These are phyloP conservation scores for Gossypium davidsonii DNA, from an alignment of 441 rosid species.

Conservation along the genomic window DNA sequence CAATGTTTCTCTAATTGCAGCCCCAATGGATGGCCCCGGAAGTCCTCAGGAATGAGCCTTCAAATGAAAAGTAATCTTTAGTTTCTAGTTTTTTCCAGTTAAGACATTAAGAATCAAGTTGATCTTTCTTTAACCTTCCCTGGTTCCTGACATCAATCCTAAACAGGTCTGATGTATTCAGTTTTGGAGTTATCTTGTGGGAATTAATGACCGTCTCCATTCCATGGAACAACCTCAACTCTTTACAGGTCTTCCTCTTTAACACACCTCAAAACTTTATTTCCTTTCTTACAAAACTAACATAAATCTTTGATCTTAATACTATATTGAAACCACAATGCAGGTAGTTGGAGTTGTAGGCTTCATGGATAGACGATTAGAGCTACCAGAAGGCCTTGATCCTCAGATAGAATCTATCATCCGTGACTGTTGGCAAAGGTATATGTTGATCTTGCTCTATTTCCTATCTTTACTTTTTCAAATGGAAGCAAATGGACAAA, in stretches of 20 bases:
- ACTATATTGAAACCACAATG: not conserved
- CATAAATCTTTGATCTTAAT: not conserved
- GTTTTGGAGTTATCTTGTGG: conserved; percentile 78
- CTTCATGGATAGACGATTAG: conserved; percentile 79
- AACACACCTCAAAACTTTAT: not conserved
- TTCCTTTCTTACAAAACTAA: not conserved
- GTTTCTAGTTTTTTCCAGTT: not conserved
- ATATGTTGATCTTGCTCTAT: not conserved
- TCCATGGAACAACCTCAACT: conserved; percentile 71
- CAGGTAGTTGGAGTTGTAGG: conserved; percentile 77
- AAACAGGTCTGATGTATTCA: conserved; percentile 74
- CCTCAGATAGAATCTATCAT: conserved; percentile 57
- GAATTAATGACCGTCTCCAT: conserved; percentile 65
- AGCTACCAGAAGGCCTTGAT: conserved; percentile 59
- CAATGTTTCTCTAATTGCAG: conserved; percentile 32
- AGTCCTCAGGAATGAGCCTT: conserved; percentile 76
- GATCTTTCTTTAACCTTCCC: not conserved
- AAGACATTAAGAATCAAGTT: not conserved
- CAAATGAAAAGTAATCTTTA: conserved; percentile 61
- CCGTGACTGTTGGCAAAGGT: conserved; percentile 72
- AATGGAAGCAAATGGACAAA: not conserved
- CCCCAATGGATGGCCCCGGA: conserved; percentile 98
- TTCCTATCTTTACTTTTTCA: not conserved
- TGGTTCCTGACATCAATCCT: not conserved
- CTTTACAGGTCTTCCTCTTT: conserved; percentile 43